These are phyloP conservation scores for Cordyceps fumosorosea DNA, from an alignment of 2,329 filamentous ascomycete species.

Conservation along the genomic window DNA sequence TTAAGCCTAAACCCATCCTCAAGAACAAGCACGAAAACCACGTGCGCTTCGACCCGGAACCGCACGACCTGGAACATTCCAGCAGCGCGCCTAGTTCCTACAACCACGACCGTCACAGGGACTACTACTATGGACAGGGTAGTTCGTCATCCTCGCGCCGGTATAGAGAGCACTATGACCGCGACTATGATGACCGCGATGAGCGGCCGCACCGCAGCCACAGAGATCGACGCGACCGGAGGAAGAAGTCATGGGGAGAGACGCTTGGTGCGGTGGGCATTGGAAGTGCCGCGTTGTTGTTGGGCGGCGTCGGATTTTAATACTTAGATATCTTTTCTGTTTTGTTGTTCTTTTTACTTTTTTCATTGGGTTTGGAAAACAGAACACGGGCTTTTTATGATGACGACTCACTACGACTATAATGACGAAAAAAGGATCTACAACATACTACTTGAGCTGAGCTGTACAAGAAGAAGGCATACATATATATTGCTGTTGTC, in stretches of 20 bases:
- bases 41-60: constrained; percentile 46
- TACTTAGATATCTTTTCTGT: neutral
- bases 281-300: constrained; percentile 52
- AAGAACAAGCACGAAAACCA: constrained; percentile 55
- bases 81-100: constrained; percentile 22
- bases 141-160: constrained; percentile 8
- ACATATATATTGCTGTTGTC: too few relatives aligned
- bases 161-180: constrained; percentile 20
- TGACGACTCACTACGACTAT: too few relatives aligned
- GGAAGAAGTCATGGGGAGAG: constrained; percentile 44
- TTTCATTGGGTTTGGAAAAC: neutral
- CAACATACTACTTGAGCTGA: too few relatives aligned
- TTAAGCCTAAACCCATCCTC: constrained; percentile 50
- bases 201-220: constrained; percentile 30
- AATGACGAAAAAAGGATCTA: too few relatives aligned
- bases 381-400: too few relatives aligned
- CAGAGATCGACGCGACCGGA: constrained; percentile 24
- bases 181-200: constrained; percentile 18
- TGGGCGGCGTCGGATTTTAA: constrained; percentile 39
- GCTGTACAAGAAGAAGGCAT: too few relatives aligned
- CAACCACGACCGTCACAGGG: constrained; percentile 26
- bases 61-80: constrained; percentile 35
- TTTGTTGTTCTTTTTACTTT: neutral
- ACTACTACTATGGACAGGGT: constrained; percentile 19
- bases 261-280: constrained; percentile 52